Conservation (phyloP, 805 yeast genomes). For the Kuraishia piskuri region DNA sequence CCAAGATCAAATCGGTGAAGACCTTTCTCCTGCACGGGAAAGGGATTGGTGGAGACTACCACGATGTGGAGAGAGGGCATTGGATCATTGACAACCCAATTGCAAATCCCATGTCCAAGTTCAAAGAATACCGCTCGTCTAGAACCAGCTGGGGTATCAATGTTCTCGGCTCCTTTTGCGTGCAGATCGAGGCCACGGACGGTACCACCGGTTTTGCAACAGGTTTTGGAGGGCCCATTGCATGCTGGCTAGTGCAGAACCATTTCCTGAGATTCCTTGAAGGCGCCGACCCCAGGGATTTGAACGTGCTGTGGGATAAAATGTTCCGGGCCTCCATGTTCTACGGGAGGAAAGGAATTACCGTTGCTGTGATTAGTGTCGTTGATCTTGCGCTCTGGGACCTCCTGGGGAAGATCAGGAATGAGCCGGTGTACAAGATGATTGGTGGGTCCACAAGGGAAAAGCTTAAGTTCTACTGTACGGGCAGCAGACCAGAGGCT, state of each 20-base stretch:
- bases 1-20: slow-evolving; percentile 32
- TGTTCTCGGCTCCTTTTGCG: slow-evolving; percentile 40
- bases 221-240: slow-evolving; percentile 44
- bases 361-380: slow-evolving; percentile 38
- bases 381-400: slow-evolving; percentile 45
- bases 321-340: slow-evolving; percentile 41
- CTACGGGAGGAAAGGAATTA: slow-evolving; percentile 41
- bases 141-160: slow-evolving; percentile 43
- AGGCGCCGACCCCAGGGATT: slow-evolving; percentile 39
- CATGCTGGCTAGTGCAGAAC: slow-evolving; percentile 36
- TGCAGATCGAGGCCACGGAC: slow-evolving; percentile 37
- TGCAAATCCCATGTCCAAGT: slow-evolving; percentile 42
- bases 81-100: slow-evolving; percentile 40
- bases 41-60: slow-evolving; percentile 45
- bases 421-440: slow-evolving; percentile 43
- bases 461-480: slow-evolving; percentile 37
- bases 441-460: slow-evolving; percentile 42
- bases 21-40: slow-evolving; percentile 33
- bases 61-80: slow-evolving; percentile 38
- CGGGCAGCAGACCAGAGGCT: slow-evolving; percentile 37
- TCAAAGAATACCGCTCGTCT: slow-evolving; percentile 32
- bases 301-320: slow-evolving; percentile 38
- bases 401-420: slow-evolving; percentile 37
- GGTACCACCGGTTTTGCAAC: slow-evolving; percentile 43
- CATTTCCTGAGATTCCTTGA: slow-evolving; percentile 37